phyloP scores from a whole-genome alignment of 1,284 basidiomycete genomes.

The Lignosus rhinocerotis region DNA sequence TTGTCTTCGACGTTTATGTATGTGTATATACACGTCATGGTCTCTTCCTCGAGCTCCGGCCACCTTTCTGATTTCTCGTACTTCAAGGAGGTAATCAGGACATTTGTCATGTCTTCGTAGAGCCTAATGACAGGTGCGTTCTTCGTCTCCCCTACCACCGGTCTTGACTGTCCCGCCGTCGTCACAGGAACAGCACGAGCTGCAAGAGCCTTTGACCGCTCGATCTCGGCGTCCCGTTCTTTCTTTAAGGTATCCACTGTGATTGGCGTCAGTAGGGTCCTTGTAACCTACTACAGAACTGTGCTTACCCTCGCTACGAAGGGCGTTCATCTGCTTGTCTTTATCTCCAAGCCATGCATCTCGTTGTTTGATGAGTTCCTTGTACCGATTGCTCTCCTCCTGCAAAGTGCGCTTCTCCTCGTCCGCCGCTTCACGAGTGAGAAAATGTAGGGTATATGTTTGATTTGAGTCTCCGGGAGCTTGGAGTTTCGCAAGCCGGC shows the following conservation, averaged over 20 bases:
- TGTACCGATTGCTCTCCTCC: conserved; percentile 48
- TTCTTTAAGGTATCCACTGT: conserved; percentile 41
- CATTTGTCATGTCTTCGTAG: conserved; percentile 44
- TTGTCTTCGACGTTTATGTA: conserved; percentile 16
- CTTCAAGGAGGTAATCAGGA: conserved; percentile 37
- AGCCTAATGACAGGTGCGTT: conserved; percentile 40
- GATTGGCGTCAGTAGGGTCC: background rate
- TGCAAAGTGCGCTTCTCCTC: conserved; percentile 59
- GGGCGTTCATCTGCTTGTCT: conserved; percentile 44
- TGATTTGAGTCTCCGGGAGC: conserved; percentile 46
- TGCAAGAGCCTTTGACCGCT: conserved; percentile 51
- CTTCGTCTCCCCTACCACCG: conserved; percentile 51
- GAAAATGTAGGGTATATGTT: conserved; percentile 51
- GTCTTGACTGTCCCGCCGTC: conserved; percentile 22
- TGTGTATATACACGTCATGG: conserved; percentile 36
- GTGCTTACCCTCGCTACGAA: conserved; percentile 48
- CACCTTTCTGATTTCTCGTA: conserved; percentile 29
- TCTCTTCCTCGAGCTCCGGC: conserved; percentile 31
- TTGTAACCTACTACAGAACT: background rate
- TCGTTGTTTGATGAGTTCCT: conserved; percentile 44
- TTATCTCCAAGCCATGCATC: conserved; percentile 46
- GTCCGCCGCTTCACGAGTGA: conserved; percentile 72
- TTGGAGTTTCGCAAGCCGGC: conserved; percentile 52
- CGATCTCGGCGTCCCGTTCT: conserved; percentile 64
- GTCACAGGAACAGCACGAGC: conserved; percentile 37